Percentiles rank a stretch among this genome's conserved stretches.
These are phyloP conservation scores for Dothistroma pini DNA, from an alignment of 2,329 filamentous ascomycete species.

Conservation along the genomic window DNA sequence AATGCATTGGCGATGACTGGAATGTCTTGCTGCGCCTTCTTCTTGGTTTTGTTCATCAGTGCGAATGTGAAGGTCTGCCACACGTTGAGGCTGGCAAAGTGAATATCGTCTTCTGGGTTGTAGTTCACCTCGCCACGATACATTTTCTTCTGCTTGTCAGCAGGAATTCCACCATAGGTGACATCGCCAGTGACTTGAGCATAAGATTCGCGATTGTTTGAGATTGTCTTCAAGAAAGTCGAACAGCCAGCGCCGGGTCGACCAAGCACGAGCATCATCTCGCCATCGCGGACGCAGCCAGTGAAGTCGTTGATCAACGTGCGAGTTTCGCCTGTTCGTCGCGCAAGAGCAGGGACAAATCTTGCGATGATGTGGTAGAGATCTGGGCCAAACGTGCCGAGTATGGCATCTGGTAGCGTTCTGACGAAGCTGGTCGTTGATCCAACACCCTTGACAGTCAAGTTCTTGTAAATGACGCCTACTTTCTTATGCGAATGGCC, in stretches of 20 bases:
- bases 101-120: conserved; percentile 72
- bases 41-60: conserved; percentile 70
- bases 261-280: conserved; percentile 71
- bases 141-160: conserved; percentile 62
- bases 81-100: conserved; percentile 70
- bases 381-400: conserved; percentile 78
- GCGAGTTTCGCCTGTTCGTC: conserved; percentile 49
- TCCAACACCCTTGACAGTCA: conserved; percentile 69
- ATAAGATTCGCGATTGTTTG: conserved; percentile 65
- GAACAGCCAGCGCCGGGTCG: conserved; percentile 71
- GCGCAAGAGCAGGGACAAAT: conserved; percentile 51
- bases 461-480: conserved; percentile 70
- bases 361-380: conserved; percentile 61
- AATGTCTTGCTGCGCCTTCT: conserved; percentile 60
- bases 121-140: conserved; percentile 76
- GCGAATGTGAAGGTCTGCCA: conserved; percentile 76
- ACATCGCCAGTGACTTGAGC: conserved; percentile 66
- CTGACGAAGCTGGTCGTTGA: conserved; percentile 65
- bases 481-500: conserved; percentile 70
- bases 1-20: conserved; percentile 66
- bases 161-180: conserved; percentile 67
- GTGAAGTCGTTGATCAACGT: conserved; percentile 64
- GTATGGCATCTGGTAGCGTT: conserved; percentile 68
- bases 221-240: conserved; percentile 72
- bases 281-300: conserved; percentile 59